phyloP scores from a whole-genome alignment of 202 grass and related monocot genomes.

The Panicum hallii region DNA sequence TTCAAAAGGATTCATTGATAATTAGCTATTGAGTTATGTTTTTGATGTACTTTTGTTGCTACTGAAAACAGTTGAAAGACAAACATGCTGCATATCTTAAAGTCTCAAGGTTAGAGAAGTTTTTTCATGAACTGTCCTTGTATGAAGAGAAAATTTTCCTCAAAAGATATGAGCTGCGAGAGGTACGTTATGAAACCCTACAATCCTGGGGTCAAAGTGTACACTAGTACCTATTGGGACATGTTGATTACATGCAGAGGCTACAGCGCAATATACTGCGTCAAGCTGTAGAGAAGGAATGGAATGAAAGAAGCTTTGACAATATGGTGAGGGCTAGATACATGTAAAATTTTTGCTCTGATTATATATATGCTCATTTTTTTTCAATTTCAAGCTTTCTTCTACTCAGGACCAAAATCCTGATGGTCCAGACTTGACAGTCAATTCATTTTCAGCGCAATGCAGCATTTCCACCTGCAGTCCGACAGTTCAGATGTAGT shows the following conservation, averaged over 20 bases:
- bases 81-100: constrained; percentile 57
- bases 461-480: constrained; percentile 24
- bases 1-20: background rate
- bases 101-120: constrained; percentile 62
- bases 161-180: constrained; percentile 53
- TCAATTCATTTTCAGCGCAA: constrained; percentile 2
- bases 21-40: background rate
- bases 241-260: constrained; percentile 45
- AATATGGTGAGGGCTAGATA: constrained; percentile 33
- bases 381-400: background rate
- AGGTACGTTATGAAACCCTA: constrained; percentile 45
- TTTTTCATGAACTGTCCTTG: constrained; percentile 51
- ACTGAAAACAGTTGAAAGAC: constrained; percentile 60
- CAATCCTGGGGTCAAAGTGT: constrained; percentile 9
- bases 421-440: background rate
- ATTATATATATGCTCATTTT: background rate
- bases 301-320: constrained; percentile 9
- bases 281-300: constrained; percentile 42
- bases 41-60: background rate
- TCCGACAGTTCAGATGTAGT: constrained; percentile 46
- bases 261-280: constrained; percentile 8
- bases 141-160: constrained; percentile 70
- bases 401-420: constrained; percentile 37
- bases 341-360: background rate
- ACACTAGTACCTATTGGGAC: background rate